Evolutionary conservation across 1,139 yeast species (phyloP), one percentile per base, ranked within the genome.

Genomic region (Suhomyces choctaworum): DNA sequence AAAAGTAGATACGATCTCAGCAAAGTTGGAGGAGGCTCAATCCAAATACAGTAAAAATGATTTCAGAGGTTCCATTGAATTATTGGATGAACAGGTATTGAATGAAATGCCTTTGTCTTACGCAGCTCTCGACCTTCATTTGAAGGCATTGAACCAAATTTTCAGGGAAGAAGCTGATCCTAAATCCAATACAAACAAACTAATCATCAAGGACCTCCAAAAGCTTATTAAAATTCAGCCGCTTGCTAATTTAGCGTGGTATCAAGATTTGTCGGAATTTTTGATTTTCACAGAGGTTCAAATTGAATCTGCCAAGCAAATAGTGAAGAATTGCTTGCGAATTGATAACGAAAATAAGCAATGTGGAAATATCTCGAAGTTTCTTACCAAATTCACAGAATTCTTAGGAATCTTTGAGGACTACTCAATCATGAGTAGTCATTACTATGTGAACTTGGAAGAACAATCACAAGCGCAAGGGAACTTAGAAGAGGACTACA

Each of bases 261-360:
- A 65, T 50, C 44, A 52, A 29, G 41, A 40, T 16, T 42, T 65
- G 19, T 58, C 84, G 1, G 62, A 65, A 21, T 65, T 74, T 35
- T 62, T 75, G 37, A 63, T 75, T 31, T 79, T 65, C 50, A 73
- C 77, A 8, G 68, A 76, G 29, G 63, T 65, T 27, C 80, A 80
- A 41, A 73, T 69, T 44, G 73, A 70, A 14, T 64, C 64, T 27
- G 75, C 86, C 0, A 59, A 73, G 47, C 67, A 60, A 40, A 64
- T 68, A 21, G 64, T 79, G 25, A 74, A 80, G 44, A 70, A 70
- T 43, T 86, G 95, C 53, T 63, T 86, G 34, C 76, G 82, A 45
- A 74, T 73, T 31, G 86, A 87, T 54, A 83, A 85, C 49, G 95
- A 84, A 38, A 71, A 67, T 45, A 62, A 64, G 28, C 55, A 52